phyloP scores from a whole-genome alignment of 192 early-diverging fungal species.

The Jimgerdemannia lactiflua region DNA sequence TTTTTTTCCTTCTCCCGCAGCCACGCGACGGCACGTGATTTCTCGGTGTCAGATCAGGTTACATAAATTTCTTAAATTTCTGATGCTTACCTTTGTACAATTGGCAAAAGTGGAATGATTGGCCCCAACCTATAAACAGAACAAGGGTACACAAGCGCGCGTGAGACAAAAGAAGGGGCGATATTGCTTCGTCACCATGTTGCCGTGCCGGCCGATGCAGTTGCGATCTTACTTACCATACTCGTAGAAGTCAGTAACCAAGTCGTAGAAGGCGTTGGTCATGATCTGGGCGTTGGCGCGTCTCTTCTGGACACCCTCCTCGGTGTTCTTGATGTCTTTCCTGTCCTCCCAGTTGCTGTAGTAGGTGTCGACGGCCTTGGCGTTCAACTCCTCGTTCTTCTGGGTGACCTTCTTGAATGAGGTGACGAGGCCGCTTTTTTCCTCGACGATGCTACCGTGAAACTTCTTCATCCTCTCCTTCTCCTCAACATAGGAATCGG shows the following conservation, averaged over 20 bases:
- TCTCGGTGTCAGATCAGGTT: background rate
- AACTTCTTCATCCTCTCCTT: conserved; percentile 23
- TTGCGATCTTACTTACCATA: conserved; percentile 27
- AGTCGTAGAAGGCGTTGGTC: conserved; percentile 43
- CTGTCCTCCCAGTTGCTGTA: conserved; percentile 36
- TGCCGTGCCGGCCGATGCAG: background rate
- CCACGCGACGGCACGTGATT: background rate
- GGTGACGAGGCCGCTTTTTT: conserved; percentile 21
- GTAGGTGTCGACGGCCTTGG: conserved; percentile 24
- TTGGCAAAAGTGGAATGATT: conserved; percentile 87
- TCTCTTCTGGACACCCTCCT: conserved; percentile 24
- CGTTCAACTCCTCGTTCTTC: conserved; percentile 28
- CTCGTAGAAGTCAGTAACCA: conserved; percentile 45
- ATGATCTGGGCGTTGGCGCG: conserved; percentile 36
- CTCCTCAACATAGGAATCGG: conserved; percentile 19
- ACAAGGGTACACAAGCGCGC: background rate
- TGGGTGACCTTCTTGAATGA: conserved; percentile 27
- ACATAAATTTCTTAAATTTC: background rate
- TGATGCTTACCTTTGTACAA: conserved; percentile 48
- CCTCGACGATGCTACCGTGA: conserved; percentile 33
- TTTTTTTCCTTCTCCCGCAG: background rate
- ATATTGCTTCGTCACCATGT: background rate
- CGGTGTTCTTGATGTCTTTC: conserved; percentile 29
- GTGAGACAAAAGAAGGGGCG: background rate
- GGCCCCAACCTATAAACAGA: conserved; percentile 58